These are phyloP conservation scores for Pythium angustatum DNA, from an alignment of 352 stramenopile species.

Conservation along the genomic window DNA sequence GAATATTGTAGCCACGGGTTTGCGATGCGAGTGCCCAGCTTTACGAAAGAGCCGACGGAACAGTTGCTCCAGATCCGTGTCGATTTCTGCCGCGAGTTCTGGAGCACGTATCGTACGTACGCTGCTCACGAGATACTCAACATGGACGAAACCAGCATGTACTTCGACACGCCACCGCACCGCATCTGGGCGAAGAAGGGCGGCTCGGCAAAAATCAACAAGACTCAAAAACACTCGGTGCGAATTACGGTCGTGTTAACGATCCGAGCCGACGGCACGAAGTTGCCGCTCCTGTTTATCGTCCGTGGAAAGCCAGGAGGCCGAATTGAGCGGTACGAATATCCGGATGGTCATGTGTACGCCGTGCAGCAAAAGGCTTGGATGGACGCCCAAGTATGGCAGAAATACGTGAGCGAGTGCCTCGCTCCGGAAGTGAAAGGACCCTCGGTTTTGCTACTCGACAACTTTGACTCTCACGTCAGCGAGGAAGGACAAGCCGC, in stretches of 20 bases:
- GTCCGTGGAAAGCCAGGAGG: slow-evolving; percentile 14
- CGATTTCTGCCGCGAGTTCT: slow-evolving; percentile 7
- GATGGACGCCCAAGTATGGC: slow-evolving; percentile 26
- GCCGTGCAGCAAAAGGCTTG: slow-evolving; percentile 29
- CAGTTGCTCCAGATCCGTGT: background rate
- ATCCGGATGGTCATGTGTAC: slow-evolving; percentile 21
- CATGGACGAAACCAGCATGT: slow-evolving; percentile 29
- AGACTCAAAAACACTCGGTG: slow-evolving; percentile 23
- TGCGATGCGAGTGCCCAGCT: background rate
- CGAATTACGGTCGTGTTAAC: slow-evolving; percentile 25
- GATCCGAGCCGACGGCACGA: slow-evolving; percentile 20
- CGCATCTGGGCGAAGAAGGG: slow-evolving; percentile 17
- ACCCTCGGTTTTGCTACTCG: slow-evolving; percentile 14
- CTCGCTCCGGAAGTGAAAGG: background rate
- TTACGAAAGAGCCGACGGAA: background rate
- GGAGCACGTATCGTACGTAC: slow-evolving; percentile 4
- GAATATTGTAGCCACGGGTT: slow-evolving; percentile 15
- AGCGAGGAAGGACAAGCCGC: slow-evolving; percentile 4
- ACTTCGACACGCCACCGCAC: slow-evolving; percentile 19
- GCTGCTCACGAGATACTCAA: slow-evolving; percentile 11
- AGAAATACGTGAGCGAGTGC: background rate
- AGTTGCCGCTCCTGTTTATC: slow-evolving; percentile 30
- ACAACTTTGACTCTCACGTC: slow-evolving; percentile 32
- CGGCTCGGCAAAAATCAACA: slow-evolving; percentile 12
- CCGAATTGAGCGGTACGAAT: slow-evolving; percentile 28